Evolutionary conservation across 257 asterid species (phyloP), one percentile per base, ranked within the genome.

Genomic region (Mitragyna speciosa): DNA sequence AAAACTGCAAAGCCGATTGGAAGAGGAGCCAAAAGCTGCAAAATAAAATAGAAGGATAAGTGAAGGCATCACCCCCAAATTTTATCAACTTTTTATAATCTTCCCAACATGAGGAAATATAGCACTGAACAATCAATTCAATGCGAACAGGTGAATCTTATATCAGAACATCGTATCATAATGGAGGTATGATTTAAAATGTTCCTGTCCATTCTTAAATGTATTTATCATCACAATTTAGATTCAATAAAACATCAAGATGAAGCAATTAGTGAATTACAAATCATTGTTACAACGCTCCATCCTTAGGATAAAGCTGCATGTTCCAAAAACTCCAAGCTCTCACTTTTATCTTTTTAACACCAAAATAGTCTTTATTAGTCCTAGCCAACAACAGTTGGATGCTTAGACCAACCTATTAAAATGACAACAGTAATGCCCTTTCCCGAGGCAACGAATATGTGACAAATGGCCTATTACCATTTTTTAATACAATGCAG

Each of bases 1-100:
- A 90, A 90, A 8, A 91, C 94, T 1, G 96, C 93, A 31, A 91
- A 92, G 45, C 97, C 97, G 41, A 91, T 91, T 2, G 97, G 97
- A 26, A 92, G 94, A 16, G 97, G 97, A 77, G 97, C 97, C 94
- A 92, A 85, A 49, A 92, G 67, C 94, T 91, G 88, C 82, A 85
- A 76, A 9, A 59, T 15, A 12, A 10, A 28, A 36, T 41, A 41
- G 7, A 12, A 76, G 65, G 5, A 26, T 64, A n/a, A 45, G 36
- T 3, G 10, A 70, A 43, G 26, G 2, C 19, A 39, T 20, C 30
- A 8, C 17, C 4, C 24, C 5, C 26, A 33, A 61, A 19, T 20
- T 14, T 41, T 12, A 30, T 15, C 70, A 33, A 67, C 20, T 36
- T n/a, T 47, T 24, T 14, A 3, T 5, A 41, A 39, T 69, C 73